Base-by-base conservation (phyloP, 1,284 basidiomycete genomes). In the Gomphus bonarii region DNA sequence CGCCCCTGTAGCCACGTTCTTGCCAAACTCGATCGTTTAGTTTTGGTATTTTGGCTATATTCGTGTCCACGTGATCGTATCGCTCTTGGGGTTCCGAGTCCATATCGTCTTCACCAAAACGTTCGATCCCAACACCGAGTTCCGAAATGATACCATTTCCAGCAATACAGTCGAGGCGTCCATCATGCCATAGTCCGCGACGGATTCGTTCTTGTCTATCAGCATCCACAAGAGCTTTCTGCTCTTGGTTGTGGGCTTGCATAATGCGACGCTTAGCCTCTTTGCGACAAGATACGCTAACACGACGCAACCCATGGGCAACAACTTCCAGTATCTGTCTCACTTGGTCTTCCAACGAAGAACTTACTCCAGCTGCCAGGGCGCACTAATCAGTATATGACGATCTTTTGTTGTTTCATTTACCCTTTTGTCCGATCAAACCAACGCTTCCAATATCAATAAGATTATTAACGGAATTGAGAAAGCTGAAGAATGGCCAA, bases 361-460 rank as follows among this genome's bases (percentile, higher is more conserved):
- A 86, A 50, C 85, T 87, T 62, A 98, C 77, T 14, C 95, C 94
- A 33, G 91, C 94, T 91, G 52, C 9, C 9, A 44, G 43, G 20
- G 22, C n/a, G n/a, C 7, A 42, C 47, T 7, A 22, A 44, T 44
- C 3, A 44, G 35, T 22, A 9, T 40, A 40, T 40, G 16, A 18
- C n/a, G 18, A 46, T 47, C 16, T 33, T 18, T 9, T 47, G n/a
- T n/a, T 38, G 30, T 18, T 22, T 44, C 20, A 51, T 36, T 25
- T 25, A 87, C 88, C 81, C 74, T 98, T 98, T 67, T 95, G 93
- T 1, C 95, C 95, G 63, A 97, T 97, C 22, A 99, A 67, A 7
- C 95, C 94, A 38, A 95, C 82, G 56, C 88, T 87, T 0, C 91
- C 94, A n/a, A 99, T 77, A 66, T 99, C 95, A 59, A 98, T 84